Base-by-base conservation (phyloP, 1,284 basidiomycete genomes). In the Microbotryum saponariae region DNA sequence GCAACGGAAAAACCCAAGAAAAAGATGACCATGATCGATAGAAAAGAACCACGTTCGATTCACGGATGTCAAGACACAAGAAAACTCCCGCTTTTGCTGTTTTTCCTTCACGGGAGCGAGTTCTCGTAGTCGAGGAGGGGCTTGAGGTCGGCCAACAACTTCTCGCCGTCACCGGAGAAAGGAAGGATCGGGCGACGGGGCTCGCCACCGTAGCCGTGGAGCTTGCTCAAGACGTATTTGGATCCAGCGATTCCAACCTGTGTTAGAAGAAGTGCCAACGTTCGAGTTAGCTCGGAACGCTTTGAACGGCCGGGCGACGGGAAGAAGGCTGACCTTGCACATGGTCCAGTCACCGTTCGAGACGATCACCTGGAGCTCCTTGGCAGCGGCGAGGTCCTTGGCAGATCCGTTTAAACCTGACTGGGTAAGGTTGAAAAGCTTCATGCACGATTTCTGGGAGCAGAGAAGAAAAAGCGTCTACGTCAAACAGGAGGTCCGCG, bases 151-250 rank as follows among this genome's bases (percentile, higher is more conserved):
- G 50, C 49, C 44, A 68, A 47, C 54, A 68, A 37, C 44, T 21
- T 44, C 16, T 61, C 50, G 6, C 58, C 62, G 46, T 66, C 51
- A 7, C 62, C 64, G 3, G 63, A 55, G 18, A 49, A 65, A 29
- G 59, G 57, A n/a, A 66, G 25, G 12, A 69, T 29, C 14, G 67
- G 67, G 53, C 60, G 49, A 23, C 67, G 44, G 9, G 65, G 65
- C 23, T 6, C 59, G 20, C 67, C 65, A 2, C 65, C 63, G 33
- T 62, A 62, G 12, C 65, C 65, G 7, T 29, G 25, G 8, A 59
- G 6, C 37, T 56, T 51, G 37, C 58, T 44, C 37, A 67, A 46
- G 47, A 50, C 60, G 37, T 51, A 64, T 53, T 67, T 67, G 31
- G 60, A 60, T 4, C 65, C 65, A 12, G 33, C 42, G 45, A 67